Conservation (phyloP, 2,329 filamentous ascomycete species). For the Claviceps monticola region DNA sequence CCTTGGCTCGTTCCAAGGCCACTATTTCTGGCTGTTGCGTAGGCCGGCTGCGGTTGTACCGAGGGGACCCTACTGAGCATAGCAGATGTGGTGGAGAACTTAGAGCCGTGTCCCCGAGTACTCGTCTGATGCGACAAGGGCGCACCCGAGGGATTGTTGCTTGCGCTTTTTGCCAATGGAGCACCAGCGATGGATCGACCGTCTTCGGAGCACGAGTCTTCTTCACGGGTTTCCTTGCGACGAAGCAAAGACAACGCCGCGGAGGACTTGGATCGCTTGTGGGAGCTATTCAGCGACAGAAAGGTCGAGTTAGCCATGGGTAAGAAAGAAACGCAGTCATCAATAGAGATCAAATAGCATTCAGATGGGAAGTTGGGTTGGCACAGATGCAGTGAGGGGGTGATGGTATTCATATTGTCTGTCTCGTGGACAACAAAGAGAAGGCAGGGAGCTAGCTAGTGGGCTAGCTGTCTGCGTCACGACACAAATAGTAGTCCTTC, state of each 20-base stretch:
- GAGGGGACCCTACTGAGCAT: conserved; percentile 29
- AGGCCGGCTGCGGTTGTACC: conserved; percentile 11
- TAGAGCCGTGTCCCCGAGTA: conserved; percentile 30
- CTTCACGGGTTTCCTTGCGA: conserved; percentile 34
- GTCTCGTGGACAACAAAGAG: not conserved
- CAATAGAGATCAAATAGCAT: no score
- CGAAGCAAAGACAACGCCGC: conserved; percentile 40
- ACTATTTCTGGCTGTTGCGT: conserved; percentile 13
- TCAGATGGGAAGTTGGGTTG: not conserved
- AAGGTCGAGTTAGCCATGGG: conserved; percentile 1
- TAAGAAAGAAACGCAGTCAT: not conserved
- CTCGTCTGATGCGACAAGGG: conserved; percentile 23
- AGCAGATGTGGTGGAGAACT: conserved; percentile 30
- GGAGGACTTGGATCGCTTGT: conserved; percentile 41
- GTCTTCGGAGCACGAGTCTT: conserved; percentile 41
- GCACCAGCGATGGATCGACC: conserved; percentile 26
- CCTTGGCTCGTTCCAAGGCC: conserved; percentile 27
- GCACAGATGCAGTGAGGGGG: not conserved
- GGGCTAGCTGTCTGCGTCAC: no score
- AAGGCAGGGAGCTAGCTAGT: not conserved
- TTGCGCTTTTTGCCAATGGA: conserved; percentile 18
- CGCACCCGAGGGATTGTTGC: conserved; percentile 17
- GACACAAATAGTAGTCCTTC: not conserved
- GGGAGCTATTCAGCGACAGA: conserved; percentile 12
- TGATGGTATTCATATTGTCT: not conserved